These are phyloP conservation scores for Domatiomyces catenatus DNA, from an alignment of 2,329 filamentous ascomycete species.

Conservation along the genomic window DNA sequence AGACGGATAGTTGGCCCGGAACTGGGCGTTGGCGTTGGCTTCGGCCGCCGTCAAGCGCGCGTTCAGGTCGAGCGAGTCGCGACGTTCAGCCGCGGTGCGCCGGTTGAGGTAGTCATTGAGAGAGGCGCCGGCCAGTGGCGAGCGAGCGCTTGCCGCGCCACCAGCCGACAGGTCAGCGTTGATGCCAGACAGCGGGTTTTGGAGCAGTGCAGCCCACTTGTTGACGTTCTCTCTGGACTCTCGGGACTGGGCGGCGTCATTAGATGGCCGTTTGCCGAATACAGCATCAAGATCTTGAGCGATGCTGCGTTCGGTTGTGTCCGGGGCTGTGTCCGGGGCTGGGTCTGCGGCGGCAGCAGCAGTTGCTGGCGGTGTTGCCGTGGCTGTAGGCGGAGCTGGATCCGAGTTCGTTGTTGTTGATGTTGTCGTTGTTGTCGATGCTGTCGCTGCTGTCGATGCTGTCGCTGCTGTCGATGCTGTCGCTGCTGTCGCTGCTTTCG, in stretches of 20 bases:
- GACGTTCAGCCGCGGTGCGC: background rate
- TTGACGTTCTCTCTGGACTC: background rate
- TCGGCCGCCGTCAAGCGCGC: background rate
- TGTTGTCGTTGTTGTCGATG: no score
- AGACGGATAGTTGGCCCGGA: slow-evolving; percentile 4
- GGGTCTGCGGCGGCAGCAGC: no score
- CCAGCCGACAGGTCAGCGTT: background rate
- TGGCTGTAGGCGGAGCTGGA: background rate
- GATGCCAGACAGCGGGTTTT: background rate
- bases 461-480: background rate
- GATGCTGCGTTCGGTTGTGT: background rate
- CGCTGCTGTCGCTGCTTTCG: background rate
- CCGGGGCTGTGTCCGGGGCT: background rate
- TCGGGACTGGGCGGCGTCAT: background rate
- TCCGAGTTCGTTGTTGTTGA: background rate
- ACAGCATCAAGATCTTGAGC: background rate
- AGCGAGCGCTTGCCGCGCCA: background rate
- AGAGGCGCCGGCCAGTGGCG: background rate
- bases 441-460: no score
- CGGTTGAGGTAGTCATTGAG: background rate
- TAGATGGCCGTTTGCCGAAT: background rate
- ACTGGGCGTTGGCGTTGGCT: background rate
- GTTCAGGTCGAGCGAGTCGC: background rate
- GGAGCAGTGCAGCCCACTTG: background rate
- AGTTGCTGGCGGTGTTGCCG: no score